Percentiles rank a stretch among this genome's conserved stretches.
Conservation (phyloP, 352 stramenopile genomes). For the Phytophthora fragariae region DNA sequence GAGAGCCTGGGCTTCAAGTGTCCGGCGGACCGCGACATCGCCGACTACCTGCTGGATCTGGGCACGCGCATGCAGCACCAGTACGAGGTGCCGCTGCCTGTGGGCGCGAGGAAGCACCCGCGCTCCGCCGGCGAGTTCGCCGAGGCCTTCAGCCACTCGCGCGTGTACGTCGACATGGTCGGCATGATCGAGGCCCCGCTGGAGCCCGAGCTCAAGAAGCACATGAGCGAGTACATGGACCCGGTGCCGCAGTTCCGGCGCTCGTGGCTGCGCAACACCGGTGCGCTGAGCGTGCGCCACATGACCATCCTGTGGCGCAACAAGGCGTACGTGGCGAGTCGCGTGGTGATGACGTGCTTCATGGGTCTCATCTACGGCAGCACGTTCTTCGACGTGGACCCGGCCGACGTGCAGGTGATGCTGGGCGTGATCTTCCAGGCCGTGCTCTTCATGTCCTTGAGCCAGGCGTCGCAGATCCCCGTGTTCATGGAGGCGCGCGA, state of each 20-base stretch:
- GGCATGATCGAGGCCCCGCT: slow-evolving; percentile 30
- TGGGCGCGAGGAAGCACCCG: slow-evolving; percentile 25
- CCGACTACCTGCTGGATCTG: slow-evolving; percentile 42
- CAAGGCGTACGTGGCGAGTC: slow-evolving; percentile 30
- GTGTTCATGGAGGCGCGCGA: slow-evolving; percentile 24
- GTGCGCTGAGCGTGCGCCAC: slow-evolving; percentile 40
- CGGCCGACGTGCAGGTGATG: slow-evolving; percentile 19
- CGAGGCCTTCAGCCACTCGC: slow-evolving; percentile 41
- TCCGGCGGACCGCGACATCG: slow-evolving; percentile 27
- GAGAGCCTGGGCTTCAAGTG: slow-evolving; percentile 32
- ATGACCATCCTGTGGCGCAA: slow-evolving; percentile 55
- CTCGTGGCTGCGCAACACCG: slow-evolving; percentile 24
- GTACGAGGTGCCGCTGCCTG: slow-evolving; percentile 37
- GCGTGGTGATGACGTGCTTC: slow-evolving; percentile 30
- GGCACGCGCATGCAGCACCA: slow-evolving; percentile 48
- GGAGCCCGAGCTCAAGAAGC: slow-evolving; percentile 23
- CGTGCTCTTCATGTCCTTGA: slow-evolving; percentile 23
- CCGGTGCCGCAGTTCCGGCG: slow-evolving; percentile 28
- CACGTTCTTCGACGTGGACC: slow-evolving; percentile 13
- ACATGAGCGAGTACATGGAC: slow-evolving; percentile 28
- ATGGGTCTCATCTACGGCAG: slow-evolving; percentile 22
- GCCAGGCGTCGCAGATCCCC: slow-evolving; percentile 17
- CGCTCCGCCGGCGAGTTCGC: slow-evolving; percentile 43
- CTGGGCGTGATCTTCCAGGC: slow-evolving; percentile 22
- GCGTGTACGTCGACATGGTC: slow-evolving; percentile 27